Base-by-base conservation (phyloP, 1,284 basidiomycete species). In the Ceratobasidium sp. region DNA sequence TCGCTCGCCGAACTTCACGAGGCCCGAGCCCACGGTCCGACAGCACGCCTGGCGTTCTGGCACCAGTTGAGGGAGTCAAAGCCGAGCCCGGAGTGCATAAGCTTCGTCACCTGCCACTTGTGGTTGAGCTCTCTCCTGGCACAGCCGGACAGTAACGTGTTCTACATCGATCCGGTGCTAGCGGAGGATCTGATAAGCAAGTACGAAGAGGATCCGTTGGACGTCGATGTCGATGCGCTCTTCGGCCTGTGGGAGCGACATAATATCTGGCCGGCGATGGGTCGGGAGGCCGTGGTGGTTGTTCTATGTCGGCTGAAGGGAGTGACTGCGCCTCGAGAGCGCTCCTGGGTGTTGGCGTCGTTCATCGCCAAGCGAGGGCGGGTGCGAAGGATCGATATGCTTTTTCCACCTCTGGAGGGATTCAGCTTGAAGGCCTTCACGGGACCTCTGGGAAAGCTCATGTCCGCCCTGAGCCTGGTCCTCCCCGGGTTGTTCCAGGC, bases 71-170 rank as follows among this genome's bases (percentile, higher is more conserved):
- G 17, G 46, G 9, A 20, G 1, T 67, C 65, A n/a, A 17, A 42
- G 1, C 46, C 65, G 3, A 67, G 46, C 46, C 12, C 50, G 13
- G 46, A 67, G 44, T 67, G 46, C 23, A 67, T 67, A 0, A 9
- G 20, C 42, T 67, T 50, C 46, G 13, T 67, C 26, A 50, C 46
- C 15, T 6, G 20, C 13, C 46, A 50, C 28, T 23, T 67, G 12
- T 67, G 65, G 65, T 10, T 67, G 65, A 67, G 65, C 23, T 52
- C 44, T n/a, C 48, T 67, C 9, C 44, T 67, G 28, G 44, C 46
- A 7, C 26, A 52, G 23, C 65, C 44, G 6, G 33, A 3, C 9
- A 13, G 46, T 9, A 67, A 67, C 23, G n/a, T n/a, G 3, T 6
- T 67, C 3, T 67, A 28, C 20, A 28, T 67, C 12, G 65, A 67